Evolutionary conservation across 352 stramenopile species (phyloP).

Genomic region (Aphanomyces euteiches): DNA sequence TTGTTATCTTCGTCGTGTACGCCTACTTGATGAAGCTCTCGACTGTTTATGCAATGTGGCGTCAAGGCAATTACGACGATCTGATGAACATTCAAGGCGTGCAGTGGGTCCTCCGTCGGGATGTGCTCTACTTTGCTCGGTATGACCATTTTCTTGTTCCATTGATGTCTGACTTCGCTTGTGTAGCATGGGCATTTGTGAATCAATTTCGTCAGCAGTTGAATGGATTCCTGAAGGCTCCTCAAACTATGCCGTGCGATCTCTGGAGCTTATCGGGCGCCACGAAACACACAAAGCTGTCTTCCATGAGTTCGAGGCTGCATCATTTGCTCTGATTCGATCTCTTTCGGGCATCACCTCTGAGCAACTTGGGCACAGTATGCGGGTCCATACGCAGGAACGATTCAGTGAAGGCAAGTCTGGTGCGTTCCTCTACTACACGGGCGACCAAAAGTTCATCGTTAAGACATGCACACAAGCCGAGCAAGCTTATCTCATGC

Average conservation of each 20-base stretch:
- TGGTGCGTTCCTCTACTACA: conserved; percentile 88
- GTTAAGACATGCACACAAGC: conserved; percentile 84
- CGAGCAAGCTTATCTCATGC: conserved; percentile 78
- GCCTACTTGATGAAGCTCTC: conserved; percentile 55
- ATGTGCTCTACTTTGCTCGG: conserved; percentile 80
- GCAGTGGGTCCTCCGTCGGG: conserved; percentile 73
- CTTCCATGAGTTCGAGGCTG: conserved; percentile 81
- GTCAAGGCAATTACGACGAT: conserved; percentile 76
- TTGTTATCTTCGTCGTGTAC: conserved; percentile 64
- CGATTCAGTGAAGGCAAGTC: conserved; percentile 88
- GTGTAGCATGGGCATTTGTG: conserved; percentile 30
- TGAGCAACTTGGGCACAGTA: conserved; percentile 73
- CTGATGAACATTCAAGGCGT: conserved; percentile 84
- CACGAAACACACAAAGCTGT: conserved; percentile 59
- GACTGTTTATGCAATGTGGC: conserved; percentile 69
- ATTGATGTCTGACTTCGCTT: not conserved
- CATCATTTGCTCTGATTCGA: conserved; percentile 77
- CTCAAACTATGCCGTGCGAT: conserved; percentile 40
- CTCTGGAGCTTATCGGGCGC: conserved; percentile 66
- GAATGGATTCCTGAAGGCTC: conserved; percentile 17
- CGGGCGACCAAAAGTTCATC: conserved; percentile 81
- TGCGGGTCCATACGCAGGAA: conserved; percentile 72
- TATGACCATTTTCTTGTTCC: not conserved
- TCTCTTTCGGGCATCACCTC: conserved; percentile 72
- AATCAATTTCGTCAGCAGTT: conserved; percentile 22